Evolutionary conservation across 2,329 filamentous ascomycete genomes (phyloP).

Genomic region (Stachybotrys chartarum): DNA sequence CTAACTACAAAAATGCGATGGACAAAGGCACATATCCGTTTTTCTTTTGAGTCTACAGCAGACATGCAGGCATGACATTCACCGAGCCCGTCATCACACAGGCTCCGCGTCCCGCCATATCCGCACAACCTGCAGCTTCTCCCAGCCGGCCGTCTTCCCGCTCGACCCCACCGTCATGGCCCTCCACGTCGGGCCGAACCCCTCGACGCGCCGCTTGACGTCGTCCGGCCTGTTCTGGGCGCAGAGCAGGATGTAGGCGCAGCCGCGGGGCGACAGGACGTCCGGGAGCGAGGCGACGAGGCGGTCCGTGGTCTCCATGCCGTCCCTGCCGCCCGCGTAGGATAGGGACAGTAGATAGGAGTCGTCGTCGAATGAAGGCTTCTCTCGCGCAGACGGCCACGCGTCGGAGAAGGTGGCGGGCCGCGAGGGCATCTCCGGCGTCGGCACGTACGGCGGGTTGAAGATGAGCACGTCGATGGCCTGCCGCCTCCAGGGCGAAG

Average conservation of each 20-base stretch:
- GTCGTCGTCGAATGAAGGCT: slow-evolving; percentile 63
- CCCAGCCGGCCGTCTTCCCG: slow-evolving; percentile 87
- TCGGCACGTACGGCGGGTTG: slow-evolving; percentile 96
- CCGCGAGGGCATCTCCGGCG: slow-evolving; percentile 59
- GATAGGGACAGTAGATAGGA: slow-evolving; percentile 77
- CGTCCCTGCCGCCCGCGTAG: slow-evolving; percentile 82
- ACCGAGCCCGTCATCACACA: background rate
- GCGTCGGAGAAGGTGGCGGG: slow-evolving; percentile 21
- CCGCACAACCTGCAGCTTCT: slow-evolving; percentile 82
- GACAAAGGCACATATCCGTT: background rate
- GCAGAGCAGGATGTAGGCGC: slow-evolving; percentile 85
- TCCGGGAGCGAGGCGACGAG: slow-evolving; percentile 63
- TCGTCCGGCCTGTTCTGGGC: slow-evolving; percentile 79
- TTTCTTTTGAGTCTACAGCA: background rate
- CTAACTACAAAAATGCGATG: background rate
- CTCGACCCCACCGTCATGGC: slow-evolving; percentile 74
- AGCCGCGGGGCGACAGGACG: slow-evolving; percentile 59
- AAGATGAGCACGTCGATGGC: slow-evolving; percentile 80
- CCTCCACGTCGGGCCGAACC: slow-evolving; percentile 54
- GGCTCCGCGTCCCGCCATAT: slow-evolving; percentile 54
- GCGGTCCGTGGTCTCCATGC: slow-evolving; percentile 88
- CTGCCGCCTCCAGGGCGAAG: slow-evolving; percentile 47
- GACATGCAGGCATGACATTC: background rate
- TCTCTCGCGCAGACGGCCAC: slow-evolving; percentile 17
- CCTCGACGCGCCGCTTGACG: slow-evolving; percentile 56